Percentiles rank a stretch among this genome's conserved stretches.
These are phyloP conservation scores for Exophiala alcalophila DNA, from an alignment of 2,329 filamentous ascomycete genomes.

Conservation along the genomic window DNA sequence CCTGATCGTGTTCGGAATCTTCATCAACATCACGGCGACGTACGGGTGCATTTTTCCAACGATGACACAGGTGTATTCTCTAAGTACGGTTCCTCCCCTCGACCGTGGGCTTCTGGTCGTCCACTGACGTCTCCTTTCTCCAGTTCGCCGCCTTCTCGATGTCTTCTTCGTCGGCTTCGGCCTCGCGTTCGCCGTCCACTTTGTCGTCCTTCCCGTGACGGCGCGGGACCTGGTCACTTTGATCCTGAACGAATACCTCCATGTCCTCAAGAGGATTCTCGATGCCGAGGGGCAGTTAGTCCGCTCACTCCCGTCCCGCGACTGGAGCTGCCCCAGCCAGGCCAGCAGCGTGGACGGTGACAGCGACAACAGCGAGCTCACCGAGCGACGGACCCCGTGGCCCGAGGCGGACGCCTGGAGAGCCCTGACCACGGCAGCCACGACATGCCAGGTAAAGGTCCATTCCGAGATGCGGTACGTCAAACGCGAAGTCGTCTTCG, in stretches of 20 bases:
- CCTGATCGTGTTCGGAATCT: conserved; percentile 66
- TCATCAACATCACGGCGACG: conserved; percentile 62
- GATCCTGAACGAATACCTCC: conserved; percentile 59
- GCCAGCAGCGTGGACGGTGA: conserved; percentile 24
- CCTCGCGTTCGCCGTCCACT: conserved; percentile 59
- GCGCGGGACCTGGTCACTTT: conserved; percentile 62
- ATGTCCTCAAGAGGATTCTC: conserved; percentile 54
- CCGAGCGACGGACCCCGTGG: conserved; percentile 12
- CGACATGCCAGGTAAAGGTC: conserved; percentile 63
- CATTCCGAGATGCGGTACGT: conserved; percentile 66
- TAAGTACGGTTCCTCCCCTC: conserved; percentile 6
- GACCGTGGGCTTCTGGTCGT: not conserved
- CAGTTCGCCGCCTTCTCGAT: conserved; percentile 53
- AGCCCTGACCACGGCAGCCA: conserved; percentile 48
- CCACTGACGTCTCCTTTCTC: conserved; percentile 33
- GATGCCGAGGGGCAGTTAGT: conserved; percentile 64
- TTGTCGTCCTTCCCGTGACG: conserved; percentile 65
- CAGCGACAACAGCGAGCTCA: conserved; percentile 8
- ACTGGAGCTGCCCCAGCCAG: conserved; percentile 41
- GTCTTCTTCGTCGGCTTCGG: conserved; percentile 64
- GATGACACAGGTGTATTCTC: conserved; percentile 37
- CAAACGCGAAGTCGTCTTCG: conserved; percentile 69
- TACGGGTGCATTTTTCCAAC: conserved; percentile 60
- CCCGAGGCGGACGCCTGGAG: conserved; percentile 36
- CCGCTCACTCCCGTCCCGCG: conserved; percentile 33